These are phyloP conservation scores for Licmophora abbreviata DNA, from an alignment of 108 stramenopile genomes.

Conservation along the genomic window DNA sequence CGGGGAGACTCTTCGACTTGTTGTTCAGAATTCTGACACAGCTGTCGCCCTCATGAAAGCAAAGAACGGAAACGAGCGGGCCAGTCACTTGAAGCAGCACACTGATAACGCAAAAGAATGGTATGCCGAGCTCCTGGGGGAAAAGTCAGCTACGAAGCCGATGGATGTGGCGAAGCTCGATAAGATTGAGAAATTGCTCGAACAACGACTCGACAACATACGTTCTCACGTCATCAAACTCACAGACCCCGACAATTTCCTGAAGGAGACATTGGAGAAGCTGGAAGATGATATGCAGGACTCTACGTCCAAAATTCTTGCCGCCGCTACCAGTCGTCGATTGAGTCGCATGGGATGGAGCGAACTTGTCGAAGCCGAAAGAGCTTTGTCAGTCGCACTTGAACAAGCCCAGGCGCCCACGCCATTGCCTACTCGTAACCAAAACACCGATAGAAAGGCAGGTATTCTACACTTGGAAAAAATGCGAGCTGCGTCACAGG, in stretches of 20 bases:
- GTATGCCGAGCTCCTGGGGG: conserved; percentile 43
- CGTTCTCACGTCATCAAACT: conserved; percentile 63
- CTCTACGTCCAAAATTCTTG: conserved; percentile 15
- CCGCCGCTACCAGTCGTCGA: conserved; percentile 9
- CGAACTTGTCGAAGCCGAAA: conserved; percentile 6
- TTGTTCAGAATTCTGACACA: conserved; percentile 38
- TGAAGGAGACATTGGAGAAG: conserved; percentile 40
- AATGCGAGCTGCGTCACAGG: conserved; percentile 37
- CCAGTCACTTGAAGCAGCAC: conserved; percentile 45
- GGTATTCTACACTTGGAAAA: conserved; percentile 38
- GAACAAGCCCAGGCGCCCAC: conserved; percentile 33
- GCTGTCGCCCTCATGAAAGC: conserved; percentile 40
- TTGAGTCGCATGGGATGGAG: conserved; percentile 16
- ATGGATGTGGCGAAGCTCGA: conserved; percentile 15
- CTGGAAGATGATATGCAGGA: conserved; percentile 27
- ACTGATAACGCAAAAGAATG: conserved; percentile 36
- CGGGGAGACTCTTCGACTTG: conserved; percentile 45
- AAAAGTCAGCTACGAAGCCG: conserved; percentile 1
- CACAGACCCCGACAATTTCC: conserved; percentile 54
- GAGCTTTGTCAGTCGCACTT: conserved; percentile 15
- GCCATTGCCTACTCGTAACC: conserved; percentile 35
- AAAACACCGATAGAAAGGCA: conserved; percentile 12
- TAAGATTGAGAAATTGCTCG: conserved; percentile 38
- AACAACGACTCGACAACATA: conserved; percentile 51
- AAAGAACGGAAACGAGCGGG: conserved; percentile 30